Evolutionary conservation across 805 yeast species (phyloP), one percentile per base, ranked within the genome.

Genomic region (Torulaspora microellipsoides): DNA sequence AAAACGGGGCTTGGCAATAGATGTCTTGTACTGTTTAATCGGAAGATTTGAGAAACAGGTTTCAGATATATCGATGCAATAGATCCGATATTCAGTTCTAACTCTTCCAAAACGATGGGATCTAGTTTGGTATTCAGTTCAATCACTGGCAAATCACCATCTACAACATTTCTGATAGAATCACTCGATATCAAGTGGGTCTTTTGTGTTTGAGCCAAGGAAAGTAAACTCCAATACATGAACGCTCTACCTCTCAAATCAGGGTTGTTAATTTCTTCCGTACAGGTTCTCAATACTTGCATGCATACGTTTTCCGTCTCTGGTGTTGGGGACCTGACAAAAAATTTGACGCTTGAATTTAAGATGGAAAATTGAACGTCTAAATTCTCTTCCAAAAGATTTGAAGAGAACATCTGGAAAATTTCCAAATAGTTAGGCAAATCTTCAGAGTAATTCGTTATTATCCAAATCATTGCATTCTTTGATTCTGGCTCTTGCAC

Each of bases 201-300:
- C 48, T 1, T 47, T 6, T 48, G 36, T 12, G 48, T 38, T 17
- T 44, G 42, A 1, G 55, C 45, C 25, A 53, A 15, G 7, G 93
- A 78, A 6, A 90, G 65, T 25, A 90, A 65, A 45, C 95, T 72
- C 93, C 95, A 84, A 66, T 91, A 90, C 66, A 87, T 80, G 56
- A 71, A 83, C 0, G 91, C 96, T 31, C 96, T 67, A 51, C 87
- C 95, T 48, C 97, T 73, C 9, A 89, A 64, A 64, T 91, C 98
- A 0, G 96, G 96, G 53, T 87, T 82, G 48, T 81, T 81, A 1
- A 73, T 68, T 10, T 80, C 84, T 52, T 87, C 93, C 0, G 95
- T 84, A 7, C 89, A 84, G 60, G 70, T 63, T 55, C 80, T 80
- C 43, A 89, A 65, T 0, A 83, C 68, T 28, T 71, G 69, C 30